Conservation (phyloP, 176 grass and related monocot genomes). For the Raddia guianensis region DNA sequence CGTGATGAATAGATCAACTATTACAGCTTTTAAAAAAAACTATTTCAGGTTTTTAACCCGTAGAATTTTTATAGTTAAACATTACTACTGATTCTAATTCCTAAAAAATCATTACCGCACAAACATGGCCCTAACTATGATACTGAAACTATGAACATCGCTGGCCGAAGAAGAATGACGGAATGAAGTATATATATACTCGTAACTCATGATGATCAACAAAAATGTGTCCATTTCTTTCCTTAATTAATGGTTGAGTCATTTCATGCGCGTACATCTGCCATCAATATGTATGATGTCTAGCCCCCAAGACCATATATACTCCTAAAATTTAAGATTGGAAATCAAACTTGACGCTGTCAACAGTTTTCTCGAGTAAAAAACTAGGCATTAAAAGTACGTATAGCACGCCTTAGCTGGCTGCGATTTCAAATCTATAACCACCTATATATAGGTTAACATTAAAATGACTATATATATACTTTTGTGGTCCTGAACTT, state of each 20-base stretch:
- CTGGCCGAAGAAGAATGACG: background rate
- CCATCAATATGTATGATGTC: background rate
- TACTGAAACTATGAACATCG: background rate
- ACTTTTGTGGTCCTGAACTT: constrained; percentile 21
- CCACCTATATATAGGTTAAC: background rate
- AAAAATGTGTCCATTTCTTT: background rate
- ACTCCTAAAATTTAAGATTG: background rate
- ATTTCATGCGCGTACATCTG: background rate
- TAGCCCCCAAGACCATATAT: background rate
- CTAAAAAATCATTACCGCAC: background rate
- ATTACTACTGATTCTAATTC: no score
- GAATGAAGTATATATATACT: background rate
- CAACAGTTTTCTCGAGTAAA: background rate
- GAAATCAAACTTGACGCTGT: background rate
- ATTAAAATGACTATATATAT: background rate
- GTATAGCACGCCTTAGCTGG: background rate
- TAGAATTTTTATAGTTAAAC: background rate
- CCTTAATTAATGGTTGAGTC: background rate
- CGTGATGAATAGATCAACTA: no score
- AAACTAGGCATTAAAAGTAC: background rate
- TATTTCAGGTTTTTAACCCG: no score
- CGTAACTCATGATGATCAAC: background rate
- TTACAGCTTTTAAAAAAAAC: no score
- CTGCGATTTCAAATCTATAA: background rate
- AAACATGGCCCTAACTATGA: background rate